Evolutionary conservation across 495 filamentous ascomycete genomes (phyloP), one percentile per base, ranked within the genome.

Genomic region (Tuber umbilicatum): DNA sequence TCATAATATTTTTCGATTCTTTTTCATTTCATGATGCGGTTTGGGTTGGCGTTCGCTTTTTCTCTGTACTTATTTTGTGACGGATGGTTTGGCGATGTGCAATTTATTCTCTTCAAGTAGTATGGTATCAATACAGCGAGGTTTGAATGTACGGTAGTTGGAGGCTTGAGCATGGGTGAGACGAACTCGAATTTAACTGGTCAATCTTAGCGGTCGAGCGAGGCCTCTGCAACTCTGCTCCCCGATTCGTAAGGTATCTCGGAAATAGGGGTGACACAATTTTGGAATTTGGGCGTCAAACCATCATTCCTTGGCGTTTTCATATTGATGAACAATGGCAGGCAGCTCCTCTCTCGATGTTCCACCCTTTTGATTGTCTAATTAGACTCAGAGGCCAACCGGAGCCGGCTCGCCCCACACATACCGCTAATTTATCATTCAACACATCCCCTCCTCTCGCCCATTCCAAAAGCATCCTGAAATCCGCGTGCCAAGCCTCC

Each of bases 41-140:
- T 64, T 31, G 55, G n/a, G 55, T 64, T 64, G 55, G 55, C 55
- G 55, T 64, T 64, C 31, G 55, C n/a, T 64, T 64, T 64, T 64
- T 64, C 55, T 31, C 27, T 64, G 55, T 64, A 64, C 16, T 27
- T 64, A 64, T 31, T 64, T 31, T 14, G n/a, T 64, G n/a, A 64
- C 31, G 55, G 55, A 64, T 31, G 55, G 55, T 17, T 64, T 64
- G 55, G n/a, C 27, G 47, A 55, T 64, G 55, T 31, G n/a, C 0
- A 64, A 64, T 64, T 64, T 64, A 31, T 64, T 55, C 5, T 23
- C 14, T 47, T 23, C 14, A 17, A 27, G 27, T 14, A 23, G 47
- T 55, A 27, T 27, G 9, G 23, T 23, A 55, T 55, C 5, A 23
- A 27, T n/a, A 27, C 47, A 27, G 23, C 23, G 55, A 64, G 3